These are phyloP conservation scores for Podaxis sp. DNA, from an alignment of 768 basidiomycete species.

Conservation along the genomic window DNA sequence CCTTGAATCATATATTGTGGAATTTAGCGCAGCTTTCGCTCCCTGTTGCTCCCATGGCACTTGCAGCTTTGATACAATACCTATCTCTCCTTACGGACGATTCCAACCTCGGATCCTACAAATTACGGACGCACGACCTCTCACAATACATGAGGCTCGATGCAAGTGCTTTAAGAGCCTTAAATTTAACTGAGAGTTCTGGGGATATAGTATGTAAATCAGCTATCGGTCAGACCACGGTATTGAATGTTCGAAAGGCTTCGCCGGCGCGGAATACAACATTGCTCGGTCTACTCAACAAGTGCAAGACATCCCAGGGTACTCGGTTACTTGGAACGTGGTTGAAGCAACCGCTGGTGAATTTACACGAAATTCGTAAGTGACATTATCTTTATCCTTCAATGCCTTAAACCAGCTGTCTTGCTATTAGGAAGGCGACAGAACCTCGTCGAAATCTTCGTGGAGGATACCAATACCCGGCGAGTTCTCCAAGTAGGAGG, in stretches of 20 bases:
- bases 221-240: background rate
- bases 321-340: slow-evolving; percentile 82
- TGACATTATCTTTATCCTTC: slow-evolving; percentile 9
- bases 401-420: background rate
- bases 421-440: slow-evolving; percentile 70
- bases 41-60: slow-evolving; percentile 72
- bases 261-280: slow-evolving; percentile 78
- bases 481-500: slow-evolving; percentile 62
- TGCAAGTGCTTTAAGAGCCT: slow-evolving; percentile 86
- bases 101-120: slow-evolving; percentile 76
- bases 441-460: slow-evolving; percentile 80
- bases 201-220: slow-evolving; percentile 42
- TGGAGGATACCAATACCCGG: slow-evolving; percentile 72
- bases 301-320: slow-evolving; percentile 96
- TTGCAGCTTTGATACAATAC: slow-evolving; percentile 80
- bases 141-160: slow-evolving; percentile 95
- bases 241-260: slow-evolving; percentile 29
- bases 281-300: slow-evolving; percentile 84
- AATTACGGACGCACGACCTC: slow-evolving; percentile 82
- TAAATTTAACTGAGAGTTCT: slow-evolving; percentile 77
- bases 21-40: slow-evolving; percentile 69
- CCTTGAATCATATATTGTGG: background rate
- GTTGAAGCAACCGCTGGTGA: slow-evolving; percentile 95
- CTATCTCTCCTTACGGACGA: slow-evolving; percentile 75
- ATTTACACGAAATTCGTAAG: slow-evolving; percentile 89